Evolutionary conservation across 305 asterid genomes (phyloP).

Genomic region (Fraxinus paxiana): DNA sequence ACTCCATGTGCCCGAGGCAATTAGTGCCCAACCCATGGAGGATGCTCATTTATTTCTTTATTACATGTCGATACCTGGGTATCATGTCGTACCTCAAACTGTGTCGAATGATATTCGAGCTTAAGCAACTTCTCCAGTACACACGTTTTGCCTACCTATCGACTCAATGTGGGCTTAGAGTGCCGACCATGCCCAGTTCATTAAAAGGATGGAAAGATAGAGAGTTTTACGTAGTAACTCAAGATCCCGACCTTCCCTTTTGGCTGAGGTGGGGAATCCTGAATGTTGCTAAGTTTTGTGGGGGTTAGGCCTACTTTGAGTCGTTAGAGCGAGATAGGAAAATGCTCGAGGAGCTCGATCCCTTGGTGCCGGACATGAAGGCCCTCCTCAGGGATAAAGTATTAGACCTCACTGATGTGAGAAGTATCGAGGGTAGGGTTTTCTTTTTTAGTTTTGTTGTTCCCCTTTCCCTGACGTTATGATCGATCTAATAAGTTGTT

Average conservation of each 20-base stretch:
- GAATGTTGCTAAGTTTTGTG: background rate
- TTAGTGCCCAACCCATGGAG: background rate
- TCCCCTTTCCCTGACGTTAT: background rate
- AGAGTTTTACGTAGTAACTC: background rate
- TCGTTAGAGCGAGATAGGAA: background rate
- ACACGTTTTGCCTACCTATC: background rate
- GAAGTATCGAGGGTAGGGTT: background rate
- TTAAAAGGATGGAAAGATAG: background rate
- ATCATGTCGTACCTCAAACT: background rate
- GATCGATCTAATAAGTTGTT: background rate
- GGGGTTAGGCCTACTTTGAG: background rate
- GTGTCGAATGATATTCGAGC: background rate
- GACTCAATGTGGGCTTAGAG: background rate
- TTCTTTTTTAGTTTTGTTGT: background rate
- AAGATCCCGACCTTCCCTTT: background rate
- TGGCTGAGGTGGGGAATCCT: background rate
- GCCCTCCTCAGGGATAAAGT: background rate
- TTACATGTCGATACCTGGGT: background rate
- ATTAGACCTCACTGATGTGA: background rate
- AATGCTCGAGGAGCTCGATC: background rate
- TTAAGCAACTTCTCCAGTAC: background rate
- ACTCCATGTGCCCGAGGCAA: background rate
- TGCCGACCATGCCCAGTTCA: background rate
- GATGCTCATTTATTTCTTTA: background rate
- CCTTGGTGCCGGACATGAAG: background rate